These are phyloP conservation scores for Camellia japonica DNA, from an alignment of 148 eudicot species.

Conservation along the genomic window DNA sequence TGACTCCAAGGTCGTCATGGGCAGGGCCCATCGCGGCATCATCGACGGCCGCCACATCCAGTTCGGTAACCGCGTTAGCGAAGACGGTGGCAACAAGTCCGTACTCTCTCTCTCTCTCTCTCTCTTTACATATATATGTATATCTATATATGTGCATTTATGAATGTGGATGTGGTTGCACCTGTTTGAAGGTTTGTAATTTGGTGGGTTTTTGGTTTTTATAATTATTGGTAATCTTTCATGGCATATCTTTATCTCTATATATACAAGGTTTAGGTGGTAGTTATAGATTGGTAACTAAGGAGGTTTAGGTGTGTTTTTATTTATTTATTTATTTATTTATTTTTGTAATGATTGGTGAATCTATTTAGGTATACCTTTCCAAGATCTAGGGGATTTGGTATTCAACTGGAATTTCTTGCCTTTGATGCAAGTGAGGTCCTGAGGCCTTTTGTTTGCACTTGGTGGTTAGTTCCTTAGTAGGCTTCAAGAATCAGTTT, in stretches of 20 bases:
- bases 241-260: too few relatives aligned
- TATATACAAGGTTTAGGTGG: too few relatives aligned
- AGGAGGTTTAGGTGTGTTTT: too few relatives aligned
- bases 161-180: not conserved
- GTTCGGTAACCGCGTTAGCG: slow-evolving; percentile 78
- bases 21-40: slow-evolving; percentile 87
- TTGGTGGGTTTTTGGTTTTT: not conserved
- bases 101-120: slow-evolving; percentile 25
- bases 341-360: not conserved
- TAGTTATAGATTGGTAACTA: too few relatives aligned
- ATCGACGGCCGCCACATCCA: slow-evolving; percentile 95
- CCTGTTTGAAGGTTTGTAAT: too few relatives aligned
- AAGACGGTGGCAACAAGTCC: slow-evolving; percentile 92
- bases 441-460: too few relatives aligned
- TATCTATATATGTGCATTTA: not conserved
- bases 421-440: too few relatives aligned
- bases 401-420: not conserved
- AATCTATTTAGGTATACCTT: not conserved
- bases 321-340: too few relatives aligned
- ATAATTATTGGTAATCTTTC: not conserved
- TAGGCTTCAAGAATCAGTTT: too few relatives aligned
- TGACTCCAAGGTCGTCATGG: slow-evolving; percentile 72
- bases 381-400: not conserved
- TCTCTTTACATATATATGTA: not conserved
- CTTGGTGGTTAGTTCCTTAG: too few relatives aligned